Evolutionary conservation across 2,329 filamentous ascomycete species (phyloP).

Genomic region (Colletotrichum sp.): DNA sequence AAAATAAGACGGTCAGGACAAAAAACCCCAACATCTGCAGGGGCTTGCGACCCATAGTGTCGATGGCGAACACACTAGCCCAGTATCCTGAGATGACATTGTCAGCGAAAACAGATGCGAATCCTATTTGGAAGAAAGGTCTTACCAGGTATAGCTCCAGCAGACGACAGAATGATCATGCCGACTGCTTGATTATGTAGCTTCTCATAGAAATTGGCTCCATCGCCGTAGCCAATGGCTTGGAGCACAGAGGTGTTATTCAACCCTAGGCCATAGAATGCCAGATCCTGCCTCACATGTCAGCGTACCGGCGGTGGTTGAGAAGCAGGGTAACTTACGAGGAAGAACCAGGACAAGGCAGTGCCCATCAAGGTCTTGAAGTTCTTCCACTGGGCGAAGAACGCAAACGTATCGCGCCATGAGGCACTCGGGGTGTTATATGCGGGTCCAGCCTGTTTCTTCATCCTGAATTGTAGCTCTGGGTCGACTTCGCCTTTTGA

Average conservation of each 20-base stretch:
- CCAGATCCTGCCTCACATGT: slow-evolving; percentile 55
- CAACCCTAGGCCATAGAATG: slow-evolving; percentile 74
- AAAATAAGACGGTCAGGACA: slow-evolving; percentile 65
- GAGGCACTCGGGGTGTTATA: slow-evolving; percentile 71
- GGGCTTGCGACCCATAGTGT: slow-evolving; percentile 77
- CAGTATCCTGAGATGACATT: slow-evolving; percentile 66
- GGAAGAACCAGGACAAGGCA: slow-evolving; percentile 81
- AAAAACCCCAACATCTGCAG: slow-evolving; percentile 71
- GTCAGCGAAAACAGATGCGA: background rate
- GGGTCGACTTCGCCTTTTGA: slow-evolving; percentile 52
- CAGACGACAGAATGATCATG: slow-evolving; percentile 77
- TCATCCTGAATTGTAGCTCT: slow-evolving; percentile 55
- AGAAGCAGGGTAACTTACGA: slow-evolving; percentile 43
- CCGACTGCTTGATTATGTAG: slow-evolving; percentile 77
- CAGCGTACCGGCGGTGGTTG: background rate
- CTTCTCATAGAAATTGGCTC: slow-evolving; percentile 67
- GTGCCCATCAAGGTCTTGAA: slow-evolving; percentile 76
- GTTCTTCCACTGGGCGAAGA: slow-evolving; percentile 74
- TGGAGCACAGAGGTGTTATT: slow-evolving; percentile 75
- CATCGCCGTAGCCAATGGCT: slow-evolving; percentile 73
- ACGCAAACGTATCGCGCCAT: slow-evolving; percentile 68
- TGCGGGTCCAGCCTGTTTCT: slow-evolving; percentile 52
- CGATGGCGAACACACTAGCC: slow-evolving; percentile 74
- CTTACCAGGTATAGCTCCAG: slow-evolving; percentile 66
- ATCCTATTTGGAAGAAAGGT: background rate